These are phyloP conservation scores for Collariella sp. DNA, from an alignment of 495 filamentous ascomycete genomes.

Conservation along the genomic window DNA sequence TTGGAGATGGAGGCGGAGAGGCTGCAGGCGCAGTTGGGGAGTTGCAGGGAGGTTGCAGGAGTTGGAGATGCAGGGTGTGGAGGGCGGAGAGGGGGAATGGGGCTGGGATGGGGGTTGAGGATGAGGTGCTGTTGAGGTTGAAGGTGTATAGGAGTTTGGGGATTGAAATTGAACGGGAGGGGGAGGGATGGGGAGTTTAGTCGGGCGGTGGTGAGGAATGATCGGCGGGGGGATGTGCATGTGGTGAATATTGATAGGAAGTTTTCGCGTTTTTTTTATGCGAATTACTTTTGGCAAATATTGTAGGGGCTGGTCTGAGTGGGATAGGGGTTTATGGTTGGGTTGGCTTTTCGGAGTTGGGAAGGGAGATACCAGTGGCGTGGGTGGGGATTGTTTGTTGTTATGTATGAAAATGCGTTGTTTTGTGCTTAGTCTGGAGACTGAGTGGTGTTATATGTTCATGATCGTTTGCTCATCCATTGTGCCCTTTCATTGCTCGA, in stretches of 20 bases:
- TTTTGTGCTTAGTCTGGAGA: no score
- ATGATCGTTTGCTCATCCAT: no score
- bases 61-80: constrained; percentile 71
- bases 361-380: not conserved
- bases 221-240: constrained; percentile 81
- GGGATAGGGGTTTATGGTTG: not conserved
- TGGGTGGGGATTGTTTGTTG: not conserved
- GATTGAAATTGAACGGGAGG: constrained; percentile 79
- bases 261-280: constrained; percentile 85
- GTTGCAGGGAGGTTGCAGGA: constrained; percentile 68
- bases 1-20: constrained; percentile 88
- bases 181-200: constrained; percentile 62
- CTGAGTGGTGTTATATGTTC: no score
- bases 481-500: no score
- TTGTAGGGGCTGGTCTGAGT: constrained; percentile 42
- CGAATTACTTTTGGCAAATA: constrained; percentile 93
- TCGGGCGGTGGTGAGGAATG: constrained; percentile 80
- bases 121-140: constrained; percentile 59
- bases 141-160: constrained; percentile 88
- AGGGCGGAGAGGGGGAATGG: constrained; percentile 42
- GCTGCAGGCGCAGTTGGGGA: constrained; percentile 70
- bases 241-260: constrained; percentile 91
- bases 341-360: not conserved
- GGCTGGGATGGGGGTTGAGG: constrained; percentile 31
- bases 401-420: no score